These are phyloP conservation scores for Penicillium coprophilum DNA, from an alignment of 495 filamentous ascomycete species.

Conservation along the genomic window DNA sequence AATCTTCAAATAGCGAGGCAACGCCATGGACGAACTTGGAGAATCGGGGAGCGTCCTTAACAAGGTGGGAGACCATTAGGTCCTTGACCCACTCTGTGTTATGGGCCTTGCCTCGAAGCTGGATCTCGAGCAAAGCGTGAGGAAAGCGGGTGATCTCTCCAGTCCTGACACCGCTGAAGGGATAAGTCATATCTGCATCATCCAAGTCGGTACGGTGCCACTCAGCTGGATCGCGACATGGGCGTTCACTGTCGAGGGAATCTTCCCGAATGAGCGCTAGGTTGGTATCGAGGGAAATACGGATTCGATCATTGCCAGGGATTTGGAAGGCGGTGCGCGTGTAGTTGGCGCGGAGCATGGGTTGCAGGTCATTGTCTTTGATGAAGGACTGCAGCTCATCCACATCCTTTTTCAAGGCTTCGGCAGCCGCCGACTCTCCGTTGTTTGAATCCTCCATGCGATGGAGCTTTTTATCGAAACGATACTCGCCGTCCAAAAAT, in stretches of 20 bases:
- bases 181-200: constrained; percentile 74
- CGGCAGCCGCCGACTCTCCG: constrained; percentile 57
- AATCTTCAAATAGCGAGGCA: constrained; percentile 86
- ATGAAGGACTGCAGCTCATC: constrained; percentile 79
- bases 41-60: constrained; percentile 85
- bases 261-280: constrained; percentile 93
- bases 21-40: constrained; percentile 96
- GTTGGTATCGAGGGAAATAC: constrained; percentile 90
- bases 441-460: constrained; percentile 73
- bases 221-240: constrained; percentile 79
- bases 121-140: constrained; percentile 89
- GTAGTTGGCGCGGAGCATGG: constrained; percentile 88
- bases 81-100: constrained; percentile 85
- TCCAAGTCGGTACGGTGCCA: constrained; percentile 96
- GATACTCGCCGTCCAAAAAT: constrained; percentile 84
- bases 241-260: constrained; percentile 73
- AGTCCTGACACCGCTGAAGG: constrained; percentile 79
- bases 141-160: constrained; percentile 93
- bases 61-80: constrained; percentile 85
- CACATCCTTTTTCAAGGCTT: constrained; percentile 65
- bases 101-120: constrained; percentile 73
- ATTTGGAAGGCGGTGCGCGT: constrained; percentile 95
- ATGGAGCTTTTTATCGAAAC: constrained; percentile 84
- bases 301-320: constrained; percentile 83
- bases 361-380: constrained; percentile 72